phyloP scores from a whole-genome alignment of 495 filamentous ascomycete genomes.

The Bacidia gigantensis region DNA sequence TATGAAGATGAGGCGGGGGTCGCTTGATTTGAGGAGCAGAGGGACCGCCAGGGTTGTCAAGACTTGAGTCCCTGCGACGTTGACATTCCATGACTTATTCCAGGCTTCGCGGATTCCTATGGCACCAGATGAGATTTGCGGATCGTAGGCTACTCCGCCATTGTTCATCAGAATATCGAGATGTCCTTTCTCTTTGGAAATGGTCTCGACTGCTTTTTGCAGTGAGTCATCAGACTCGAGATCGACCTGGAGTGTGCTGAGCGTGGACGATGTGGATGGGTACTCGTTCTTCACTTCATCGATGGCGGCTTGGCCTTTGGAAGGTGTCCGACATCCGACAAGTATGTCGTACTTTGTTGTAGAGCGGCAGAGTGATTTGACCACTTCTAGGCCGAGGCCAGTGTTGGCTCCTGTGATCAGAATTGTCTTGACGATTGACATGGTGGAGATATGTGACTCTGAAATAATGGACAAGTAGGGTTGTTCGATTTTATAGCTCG shows the following conservation, averaged over 20 bases:
- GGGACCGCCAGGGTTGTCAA: constrained; percentile 33
- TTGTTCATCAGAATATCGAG: constrained; percentile 26
- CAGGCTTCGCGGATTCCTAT: constrained; percentile 30
- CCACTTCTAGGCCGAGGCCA: constrained; percentile 29
- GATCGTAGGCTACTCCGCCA: constrained; percentile 24
- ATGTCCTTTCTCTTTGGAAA: constrained; percentile 15
- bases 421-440: constrained; percentile 18
- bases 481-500: no score
- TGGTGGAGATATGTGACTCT: neutral
- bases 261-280: constrained; percentile 16
- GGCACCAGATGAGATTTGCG: constrained; percentile 19
- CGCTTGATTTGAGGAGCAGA: constrained; percentile 32
- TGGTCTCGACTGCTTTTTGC: constrained; percentile 20
- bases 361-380: constrained; percentile 20
- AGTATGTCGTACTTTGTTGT: constrained; percentile 22
- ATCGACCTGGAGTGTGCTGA: constrained; percentile 22
- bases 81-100: constrained; percentile 33
- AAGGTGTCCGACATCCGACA: constrained; percentile 20
- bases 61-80: constrained; percentile 37
- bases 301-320: constrained; percentile 23
- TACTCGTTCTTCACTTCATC: constrained; percentile 18
- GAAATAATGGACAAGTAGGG: no score
- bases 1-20: constrained; percentile 38
- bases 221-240: constrained; percentile 22
- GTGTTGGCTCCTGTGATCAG: constrained; percentile 30